A percentile compares a stretch with the other conserved stretches of the same genome.
Conservation (phyloP, 192 early-diverging fungal genomes). For the Phlyctochytrium arcticum region DNA sequence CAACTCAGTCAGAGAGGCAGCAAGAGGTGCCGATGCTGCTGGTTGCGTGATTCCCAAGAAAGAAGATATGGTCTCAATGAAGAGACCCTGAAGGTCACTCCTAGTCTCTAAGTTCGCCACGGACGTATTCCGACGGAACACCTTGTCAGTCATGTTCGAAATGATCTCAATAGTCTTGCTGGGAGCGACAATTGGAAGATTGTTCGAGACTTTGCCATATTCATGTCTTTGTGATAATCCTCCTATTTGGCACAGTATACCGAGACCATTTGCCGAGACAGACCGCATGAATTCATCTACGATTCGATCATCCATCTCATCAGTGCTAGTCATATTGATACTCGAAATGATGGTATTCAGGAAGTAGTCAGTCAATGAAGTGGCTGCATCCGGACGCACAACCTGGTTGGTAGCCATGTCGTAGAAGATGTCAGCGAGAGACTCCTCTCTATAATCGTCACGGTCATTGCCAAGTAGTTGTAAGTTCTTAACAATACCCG, state of each 20-base stretch:
- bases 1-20: no score
- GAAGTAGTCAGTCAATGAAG: neutral
- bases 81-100: no score
- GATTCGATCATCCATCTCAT: no score
- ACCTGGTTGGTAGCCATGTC: constrained; percentile 6
- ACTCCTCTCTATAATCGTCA: no score
- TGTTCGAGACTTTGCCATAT: neutral
- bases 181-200: neutral
- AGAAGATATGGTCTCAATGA: no score
- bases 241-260: constrained; percentile 11
- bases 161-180: constrained; percentile 19
- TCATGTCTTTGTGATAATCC: constrained; percentile 1
- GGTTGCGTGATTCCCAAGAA: no score
- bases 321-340: neutral
- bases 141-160: no score
- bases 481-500: neutral
- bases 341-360: neutral
- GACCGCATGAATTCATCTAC: neutral
- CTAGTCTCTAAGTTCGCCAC: no score
- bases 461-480: neutral
- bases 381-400: neutral
- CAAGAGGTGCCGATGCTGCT: no score
- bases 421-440: neutral
- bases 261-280: neutral
- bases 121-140: no score